These are phyloP conservation scores for Bisporella sp. DNA, from an alignment of 2,329 filamentous ascomycete species.

Conservation along the genomic window DNA sequence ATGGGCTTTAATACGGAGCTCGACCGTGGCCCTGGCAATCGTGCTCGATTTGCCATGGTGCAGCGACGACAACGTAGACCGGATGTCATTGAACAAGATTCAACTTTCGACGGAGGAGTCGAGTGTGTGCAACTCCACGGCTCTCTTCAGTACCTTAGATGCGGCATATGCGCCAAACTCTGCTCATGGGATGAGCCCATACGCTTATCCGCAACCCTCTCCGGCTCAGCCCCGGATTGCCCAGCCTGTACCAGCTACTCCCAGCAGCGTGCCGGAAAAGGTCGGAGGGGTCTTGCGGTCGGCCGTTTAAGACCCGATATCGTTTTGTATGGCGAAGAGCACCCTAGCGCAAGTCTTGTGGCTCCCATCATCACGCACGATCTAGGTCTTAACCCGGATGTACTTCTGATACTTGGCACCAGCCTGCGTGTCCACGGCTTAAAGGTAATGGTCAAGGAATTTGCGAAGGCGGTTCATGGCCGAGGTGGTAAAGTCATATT, in stretches of 20 bases:
- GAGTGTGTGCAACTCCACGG: conserved; percentile 62
- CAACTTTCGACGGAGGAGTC: conserved; percentile 21
- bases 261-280: conserved; percentile 53
- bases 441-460: conserved; percentile 64
- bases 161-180: conserved; percentile 52
- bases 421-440: conserved; percentile 65
- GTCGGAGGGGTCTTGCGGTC: conserved; percentile 60
- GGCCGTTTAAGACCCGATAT: conserved; percentile 66
- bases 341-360: conserved; percentile 61
- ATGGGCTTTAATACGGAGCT: conserved; percentile 60
- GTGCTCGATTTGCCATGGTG: conserved; percentile 48
- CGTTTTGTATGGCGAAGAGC: conserved; percentile 68
- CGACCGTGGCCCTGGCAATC: conserved; percentile 52
- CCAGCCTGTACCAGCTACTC: conserved; percentile 58
- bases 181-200: conserved; percentile 53
- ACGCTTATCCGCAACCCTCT: conserved; percentile 37
- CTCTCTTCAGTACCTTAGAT: conserved; percentile 57
- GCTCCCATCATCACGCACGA: conserved; percentile 64
- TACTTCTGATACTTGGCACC: conserved; percentile 64
- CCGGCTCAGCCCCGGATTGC: conserved; percentile 60
- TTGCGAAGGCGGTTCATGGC: conserved; percentile 61
- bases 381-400: conserved; percentile 54
- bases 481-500: conserved; percentile 64
- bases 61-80: conserved; percentile 32
- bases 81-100: conserved; percentile 25